Conservation (phyloP, 352 stramenopile species). For the Pythium angustatum region DNA sequence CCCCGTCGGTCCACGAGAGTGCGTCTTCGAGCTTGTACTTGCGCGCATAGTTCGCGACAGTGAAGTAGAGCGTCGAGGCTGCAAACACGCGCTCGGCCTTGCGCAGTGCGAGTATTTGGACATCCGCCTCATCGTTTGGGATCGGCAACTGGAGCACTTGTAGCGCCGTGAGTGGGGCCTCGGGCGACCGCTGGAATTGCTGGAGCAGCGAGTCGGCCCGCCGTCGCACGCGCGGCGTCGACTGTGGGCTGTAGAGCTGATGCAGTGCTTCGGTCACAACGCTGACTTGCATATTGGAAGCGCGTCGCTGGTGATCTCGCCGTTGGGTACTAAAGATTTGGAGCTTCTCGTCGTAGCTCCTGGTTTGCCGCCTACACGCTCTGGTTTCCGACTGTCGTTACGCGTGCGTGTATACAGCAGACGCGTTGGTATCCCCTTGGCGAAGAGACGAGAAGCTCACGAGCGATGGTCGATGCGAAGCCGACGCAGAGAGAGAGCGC, state of each 20-base stretch:
- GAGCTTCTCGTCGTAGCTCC: too few species aligned
- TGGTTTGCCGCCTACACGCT: too few species aligned
- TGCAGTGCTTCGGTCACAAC: conserved; percentile 64
- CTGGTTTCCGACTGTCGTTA: too few species aligned
- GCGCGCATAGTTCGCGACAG: conserved; percentile 62
- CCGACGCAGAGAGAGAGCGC: not conserved
- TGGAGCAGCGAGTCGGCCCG: conserved; percentile 76
- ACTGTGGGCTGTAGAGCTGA: conserved; percentile 75
- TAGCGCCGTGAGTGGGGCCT: conserved; percentile 57
- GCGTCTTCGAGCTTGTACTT: conserved; percentile 75
- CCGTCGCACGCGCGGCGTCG: conserved; percentile 59
- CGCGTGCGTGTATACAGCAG: too few species aligned
- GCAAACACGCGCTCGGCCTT: conserved; percentile 64
- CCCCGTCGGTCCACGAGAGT: conserved; percentile 45
- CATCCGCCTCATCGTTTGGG: conserved; percentile 17
- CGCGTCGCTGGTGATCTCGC: too few species aligned
- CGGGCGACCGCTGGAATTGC: conserved; percentile 72
- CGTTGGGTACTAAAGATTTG: too few species aligned
- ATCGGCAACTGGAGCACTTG: conserved; percentile 57
- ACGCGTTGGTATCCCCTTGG: too few species aligned
- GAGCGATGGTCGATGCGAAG: too few species aligned
- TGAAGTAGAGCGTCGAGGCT: conserved; percentile 73
- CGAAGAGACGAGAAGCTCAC: too few species aligned
- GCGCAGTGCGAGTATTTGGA: conserved; percentile 28
- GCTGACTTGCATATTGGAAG: conserved; percentile 41